phyloP scores from a whole-genome alignment of 2,329 filamentous ascomycete species.

The Ophiostoma pallidulum region DNA sequence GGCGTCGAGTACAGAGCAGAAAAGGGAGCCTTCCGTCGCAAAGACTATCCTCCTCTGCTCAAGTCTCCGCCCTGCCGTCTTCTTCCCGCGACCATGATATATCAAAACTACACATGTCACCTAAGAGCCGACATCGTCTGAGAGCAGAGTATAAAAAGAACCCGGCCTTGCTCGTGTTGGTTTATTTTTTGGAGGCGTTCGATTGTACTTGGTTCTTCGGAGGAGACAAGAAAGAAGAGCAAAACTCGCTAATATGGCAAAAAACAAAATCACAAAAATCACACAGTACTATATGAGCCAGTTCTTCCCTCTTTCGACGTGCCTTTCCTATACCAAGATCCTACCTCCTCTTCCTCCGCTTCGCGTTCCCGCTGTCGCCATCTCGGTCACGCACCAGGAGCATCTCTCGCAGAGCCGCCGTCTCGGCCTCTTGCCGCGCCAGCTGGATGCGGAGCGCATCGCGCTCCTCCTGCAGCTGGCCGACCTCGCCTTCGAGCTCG shows the following conservation, averaged over 20 bases:
- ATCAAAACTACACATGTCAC: slow-evolving; percentile 13
- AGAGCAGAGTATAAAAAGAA: slow-evolving; percentile 1
- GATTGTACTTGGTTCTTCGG: slow-evolving; percentile 1
- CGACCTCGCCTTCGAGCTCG: slow-evolving; percentile 45
- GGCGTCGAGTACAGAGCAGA: not conserved
- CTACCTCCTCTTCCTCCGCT: not conserved
- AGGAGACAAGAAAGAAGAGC: not conserved
- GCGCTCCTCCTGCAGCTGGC: slow-evolving; percentile 42
- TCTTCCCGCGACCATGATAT: slow-evolving; percentile 8
- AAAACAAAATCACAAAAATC: not conserved
- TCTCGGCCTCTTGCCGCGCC: slow-evolving; percentile 50
- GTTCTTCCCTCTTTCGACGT: too few species aligned
- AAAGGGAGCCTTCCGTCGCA: not conserved
- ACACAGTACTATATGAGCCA: not conserved
- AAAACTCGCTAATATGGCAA: slow-evolving; percentile 8
- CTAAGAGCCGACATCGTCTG: slow-evolving; percentile 20
- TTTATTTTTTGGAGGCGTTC: not conserved
- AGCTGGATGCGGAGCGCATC: slow-evolving; percentile 47
- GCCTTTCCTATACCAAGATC: too few species aligned
- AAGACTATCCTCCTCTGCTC: not conserved
- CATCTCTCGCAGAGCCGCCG: slow-evolving; percentile 42
- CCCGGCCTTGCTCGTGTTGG: not conserved
- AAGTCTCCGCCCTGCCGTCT: too few species aligned
- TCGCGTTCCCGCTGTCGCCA: not conserved
- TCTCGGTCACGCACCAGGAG: slow-evolving; percentile 17